Percentiles rank a stretch among this genome's conserved stretches.
phyloP scores from a whole-genome alignment of 1,284 basidiomycete genomes.

The Trametes hirsuta region DNA sequence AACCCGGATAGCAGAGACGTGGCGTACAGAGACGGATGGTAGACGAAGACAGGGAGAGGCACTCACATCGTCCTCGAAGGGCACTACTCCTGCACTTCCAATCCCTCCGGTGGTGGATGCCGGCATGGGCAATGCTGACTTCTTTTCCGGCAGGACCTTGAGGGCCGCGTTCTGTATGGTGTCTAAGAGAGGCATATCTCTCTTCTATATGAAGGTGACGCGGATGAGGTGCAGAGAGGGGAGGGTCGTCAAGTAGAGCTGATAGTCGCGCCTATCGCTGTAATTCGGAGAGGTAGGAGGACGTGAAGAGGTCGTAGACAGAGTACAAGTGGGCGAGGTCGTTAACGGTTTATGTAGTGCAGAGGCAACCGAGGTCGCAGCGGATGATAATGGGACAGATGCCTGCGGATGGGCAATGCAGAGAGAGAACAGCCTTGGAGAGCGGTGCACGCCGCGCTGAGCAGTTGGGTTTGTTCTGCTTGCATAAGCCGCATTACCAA shows the following conservation, averaged over 20 bases:
- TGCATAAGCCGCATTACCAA: constrained; percentile 15
- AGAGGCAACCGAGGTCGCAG: not conserved
- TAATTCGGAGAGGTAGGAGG: not conserved
- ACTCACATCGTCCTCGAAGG: constrained; percentile 72
- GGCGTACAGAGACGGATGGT: not conserved
- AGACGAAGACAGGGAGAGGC: constrained; percentile 9
- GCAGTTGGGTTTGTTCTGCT: constrained; percentile 8
- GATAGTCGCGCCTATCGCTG: not conserved
- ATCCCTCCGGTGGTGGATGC: constrained; percentile 47
- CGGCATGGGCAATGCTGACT: constrained; percentile 29
- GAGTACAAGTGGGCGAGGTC: not conserved
- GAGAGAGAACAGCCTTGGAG: constrained; percentile 20
- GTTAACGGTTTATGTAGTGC: constrained; percentile 5
- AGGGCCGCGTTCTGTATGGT: constrained; percentile 32
- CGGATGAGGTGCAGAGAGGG: not conserved
- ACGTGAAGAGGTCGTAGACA: constrained; percentile 13
- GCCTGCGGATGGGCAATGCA: constrained; percentile 23
- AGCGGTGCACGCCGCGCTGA: not conserved
- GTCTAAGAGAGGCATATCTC: constrained; percentile 33
- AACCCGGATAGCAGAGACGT: constrained; percentile 20
- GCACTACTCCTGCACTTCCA: constrained; percentile 57
- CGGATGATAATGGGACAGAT: not conserved
- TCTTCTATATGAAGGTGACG: constrained; percentile 1
- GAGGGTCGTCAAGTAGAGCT: constrained; percentile 6
- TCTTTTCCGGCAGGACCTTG: constrained; percentile 35